These are phyloP conservation scores for Parasitella parasitica DNA, from an alignment of 371 early-diverging fungal genomes.

Conservation along the genomic window DNA sequence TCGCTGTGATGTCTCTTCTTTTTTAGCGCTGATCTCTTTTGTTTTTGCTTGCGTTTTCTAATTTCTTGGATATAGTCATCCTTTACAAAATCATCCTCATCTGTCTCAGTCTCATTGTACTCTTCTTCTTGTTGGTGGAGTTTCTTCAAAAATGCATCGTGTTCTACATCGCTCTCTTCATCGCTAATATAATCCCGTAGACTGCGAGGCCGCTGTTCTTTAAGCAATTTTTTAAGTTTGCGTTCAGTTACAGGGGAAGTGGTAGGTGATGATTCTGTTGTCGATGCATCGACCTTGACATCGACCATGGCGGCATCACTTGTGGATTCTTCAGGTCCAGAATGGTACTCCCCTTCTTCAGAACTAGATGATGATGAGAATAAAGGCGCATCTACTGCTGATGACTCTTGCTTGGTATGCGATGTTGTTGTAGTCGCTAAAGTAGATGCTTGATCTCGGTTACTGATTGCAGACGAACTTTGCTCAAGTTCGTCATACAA, in stretches of 20 bases:
- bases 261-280: not conserved
- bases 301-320: conserved; percentile 4
- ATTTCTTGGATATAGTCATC: conserved; percentile 14
- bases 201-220: conserved; percentile 21
- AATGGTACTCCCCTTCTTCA: conserved; percentile 36
- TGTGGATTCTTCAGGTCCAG: conserved; percentile 13
- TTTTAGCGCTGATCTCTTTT: not conserved
- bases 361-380: conserved; percentile 11
- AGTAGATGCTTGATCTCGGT: not conserved
- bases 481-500: not conserved
- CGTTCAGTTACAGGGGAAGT: not conserved
- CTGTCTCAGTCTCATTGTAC: conserved; percentile 20
- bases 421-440: not conserved
- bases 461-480: not conserved
- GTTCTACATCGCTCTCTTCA: conserved; percentile 31
- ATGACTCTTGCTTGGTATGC: not conserved
- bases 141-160: conserved; percentile 49
- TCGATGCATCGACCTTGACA: not conserved
- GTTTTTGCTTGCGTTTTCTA: conserved; percentile 11
- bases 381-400: not conserved
- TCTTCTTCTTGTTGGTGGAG: conserved; percentile 43
- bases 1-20: conserved; percentile 7
- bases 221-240: not conserved
- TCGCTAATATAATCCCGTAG: conserved; percentile 57
- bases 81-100: conserved; percentile 23